Conservation (phyloP, 257 asterid species). For the Solanum appendiculatum region DNA sequence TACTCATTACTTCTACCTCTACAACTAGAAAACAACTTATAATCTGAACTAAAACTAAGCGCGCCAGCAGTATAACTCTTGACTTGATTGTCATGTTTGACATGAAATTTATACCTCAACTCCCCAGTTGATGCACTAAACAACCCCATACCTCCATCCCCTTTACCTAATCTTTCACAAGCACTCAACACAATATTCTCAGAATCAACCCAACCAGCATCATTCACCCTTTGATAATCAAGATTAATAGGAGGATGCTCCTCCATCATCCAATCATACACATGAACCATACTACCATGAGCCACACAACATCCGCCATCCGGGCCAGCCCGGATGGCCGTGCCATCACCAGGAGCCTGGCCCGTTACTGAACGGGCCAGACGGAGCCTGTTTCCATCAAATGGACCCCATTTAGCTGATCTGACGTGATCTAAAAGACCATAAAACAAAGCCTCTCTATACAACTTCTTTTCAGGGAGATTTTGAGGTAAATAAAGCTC, state of each 20-base stretch:
- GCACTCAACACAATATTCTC: constrained; percentile 62
- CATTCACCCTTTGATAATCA: constrained; percentile 86
- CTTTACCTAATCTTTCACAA: constrained; percentile 75
- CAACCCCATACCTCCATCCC: constrained; percentile 86
- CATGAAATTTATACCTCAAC: constrained; percentile 53
- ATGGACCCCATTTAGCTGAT: constrained; percentile 77
- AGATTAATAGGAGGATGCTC: constrained; percentile 75
- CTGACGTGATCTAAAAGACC: constrained; percentile 73
- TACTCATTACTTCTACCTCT: constrained; percentile 85
- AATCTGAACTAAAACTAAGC: constrained; percentile 50
- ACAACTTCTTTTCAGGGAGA: constrained; percentile 51
- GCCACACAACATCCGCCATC: constrained; percentile 96
- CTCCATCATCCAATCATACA: constrained; percentile 86
- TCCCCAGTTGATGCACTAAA: constrained; percentile 56
- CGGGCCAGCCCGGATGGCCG: constrained; percentile 86
- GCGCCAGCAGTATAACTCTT: constrained; percentile 86
- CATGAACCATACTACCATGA: constrained; percentile 88
- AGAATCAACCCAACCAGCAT: constrained; percentile 64
- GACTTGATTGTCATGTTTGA: constrained; percentile 55
- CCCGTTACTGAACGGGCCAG: constrained; percentile 40
- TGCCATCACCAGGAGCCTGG: constrained; percentile 82
- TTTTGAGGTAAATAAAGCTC: constrained; percentile 61
- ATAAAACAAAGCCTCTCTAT: constrained; percentile 68
- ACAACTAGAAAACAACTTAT: constrained; percentile 76
- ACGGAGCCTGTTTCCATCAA: constrained; percentile 69